Evolutionary conservation across 2,329 filamentous ascomycete species (phyloP).

Genomic region (Aspergillus novofumigatus): DNA sequence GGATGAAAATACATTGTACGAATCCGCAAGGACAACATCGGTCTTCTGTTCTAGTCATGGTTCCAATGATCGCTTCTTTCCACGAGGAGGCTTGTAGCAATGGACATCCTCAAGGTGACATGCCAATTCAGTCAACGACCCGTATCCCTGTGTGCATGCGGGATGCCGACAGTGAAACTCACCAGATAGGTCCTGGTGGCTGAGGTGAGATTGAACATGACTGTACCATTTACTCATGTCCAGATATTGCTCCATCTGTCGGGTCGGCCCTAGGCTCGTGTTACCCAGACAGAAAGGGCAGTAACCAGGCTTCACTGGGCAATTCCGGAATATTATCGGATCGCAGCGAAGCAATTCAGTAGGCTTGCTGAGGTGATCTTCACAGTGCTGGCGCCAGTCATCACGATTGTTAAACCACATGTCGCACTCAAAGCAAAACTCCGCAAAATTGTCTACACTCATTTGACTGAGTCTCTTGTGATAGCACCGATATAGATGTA

Average conservation of each 20-base stretch:
- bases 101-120: constrained; percentile 1
- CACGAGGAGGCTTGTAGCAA: not conserved
- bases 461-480: not conserved
- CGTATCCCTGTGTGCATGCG: not conserved
- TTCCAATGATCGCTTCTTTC: not conserved
- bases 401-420: constrained; percentile 6
- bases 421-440: constrained; percentile 10
- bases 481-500: constrained; percentile 13
- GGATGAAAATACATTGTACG: not conserved
- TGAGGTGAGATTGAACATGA: too few species aligned
- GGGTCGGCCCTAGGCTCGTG: not conserved
- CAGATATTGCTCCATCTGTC: not conserved
- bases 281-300: constrained; percentile 9
- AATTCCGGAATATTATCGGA: constrained; percentile 11
- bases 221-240: too few species aligned
- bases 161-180: constrained; percentile 4
- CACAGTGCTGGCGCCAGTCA: constrained; percentile 4
- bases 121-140: not conserved
- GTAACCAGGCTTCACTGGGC: constrained; percentile 8
- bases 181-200: not conserved
- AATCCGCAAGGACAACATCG: not conserved
- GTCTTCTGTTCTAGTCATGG: not conserved
- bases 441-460: constrained; percentile 4
- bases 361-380: constrained; percentile 7
- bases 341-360: constrained; percentile 9